phyloP scores from a whole-genome alignment of 2,329 filamentous ascomycete species.

The Exophiala aquamarina region DNA sequence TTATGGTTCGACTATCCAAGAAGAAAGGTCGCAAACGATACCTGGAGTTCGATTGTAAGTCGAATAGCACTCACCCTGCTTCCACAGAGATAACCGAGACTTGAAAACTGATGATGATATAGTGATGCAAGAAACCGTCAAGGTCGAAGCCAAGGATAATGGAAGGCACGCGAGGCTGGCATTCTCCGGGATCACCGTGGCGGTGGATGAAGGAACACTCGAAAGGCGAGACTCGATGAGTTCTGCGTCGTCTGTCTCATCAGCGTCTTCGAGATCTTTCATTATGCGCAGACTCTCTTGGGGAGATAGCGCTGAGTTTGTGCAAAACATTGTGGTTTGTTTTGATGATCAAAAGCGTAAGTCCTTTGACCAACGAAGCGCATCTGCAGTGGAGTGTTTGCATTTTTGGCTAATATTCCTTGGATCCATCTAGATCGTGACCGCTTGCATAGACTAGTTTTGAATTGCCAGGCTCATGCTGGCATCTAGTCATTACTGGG shows the following conservation, averaged over 20 bases:
- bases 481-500: no score
- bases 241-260: constrained; percentile 2
- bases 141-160: constrained; percentile 6
- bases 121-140: constrained; percentile 10
- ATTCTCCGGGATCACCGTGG: constrained; percentile 4
- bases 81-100: neutral
- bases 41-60: constrained; percentile 13
- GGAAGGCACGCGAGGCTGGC: constrained; percentile 1
- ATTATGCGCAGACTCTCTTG: constrained; percentile 6
- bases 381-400: neutral
- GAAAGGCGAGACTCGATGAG: constrained; percentile 3
- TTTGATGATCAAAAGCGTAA: constrained; percentile 4
- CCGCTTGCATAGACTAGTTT: constrained; percentile 3
- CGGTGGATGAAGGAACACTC: constrained; percentile 3
- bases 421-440: constrained; percentile 5
- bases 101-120: neutral
- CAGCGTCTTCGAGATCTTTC: constrained; percentile 1
- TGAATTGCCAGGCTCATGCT: constrained; percentile 3
- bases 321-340: constrained; percentile 6
- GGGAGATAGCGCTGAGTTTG: constrained; percentile 2
- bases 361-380: neutral
- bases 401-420: neutral
- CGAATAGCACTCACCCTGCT: no score
- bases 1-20: constrained; percentile 9
- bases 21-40: constrained; percentile 10